These are phyloP conservation scores for Oxyria digyna DNA, from an alignment of 148 eudicot genomes.

Conservation along the genomic window DNA sequence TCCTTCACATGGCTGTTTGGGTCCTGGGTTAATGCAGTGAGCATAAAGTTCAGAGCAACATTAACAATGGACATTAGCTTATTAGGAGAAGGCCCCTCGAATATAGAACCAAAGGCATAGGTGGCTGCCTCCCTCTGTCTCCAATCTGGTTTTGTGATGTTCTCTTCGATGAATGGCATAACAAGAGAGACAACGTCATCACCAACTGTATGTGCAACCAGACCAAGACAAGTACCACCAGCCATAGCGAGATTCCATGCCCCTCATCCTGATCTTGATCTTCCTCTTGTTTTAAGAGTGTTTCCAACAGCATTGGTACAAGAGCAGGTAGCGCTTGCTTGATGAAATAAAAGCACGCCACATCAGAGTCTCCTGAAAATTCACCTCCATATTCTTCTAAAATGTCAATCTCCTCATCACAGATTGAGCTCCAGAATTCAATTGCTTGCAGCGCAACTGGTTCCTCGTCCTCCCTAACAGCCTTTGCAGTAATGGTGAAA, in stretches of 20 bases:
- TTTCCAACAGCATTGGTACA: slow-evolving; percentile 81
- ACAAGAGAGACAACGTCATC: slow-evolving; percentile 93
- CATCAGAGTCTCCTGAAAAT: slow-evolving; percentile 73
- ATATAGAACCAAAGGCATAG: slow-evolving; percentile 87
- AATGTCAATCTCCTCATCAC: slow-evolving; percentile 89
- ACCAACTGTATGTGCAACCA: slow-evolving; percentile 83
- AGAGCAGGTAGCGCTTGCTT: slow-evolving; percentile 91
- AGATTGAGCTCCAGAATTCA: slow-evolving; percentile 93
- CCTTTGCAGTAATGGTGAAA: slow-evolving; percentile 79
- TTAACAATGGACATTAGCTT: slow-evolving; percentile 68
- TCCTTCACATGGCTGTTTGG: slow-evolving; percentile 93
- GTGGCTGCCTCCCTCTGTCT: slow-evolving; percentile 93
- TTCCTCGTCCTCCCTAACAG: slow-evolving; percentile 88
- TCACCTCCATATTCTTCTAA: slow-evolving; percentile 82
- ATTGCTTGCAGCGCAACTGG: slow-evolving; percentile 92
- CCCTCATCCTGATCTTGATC: slow-evolving; percentile 94
- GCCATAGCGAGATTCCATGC: slow-evolving; percentile 98
- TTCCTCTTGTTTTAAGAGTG: slow-evolving; percentile 90
- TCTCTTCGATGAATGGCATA: slow-evolving; percentile 85
- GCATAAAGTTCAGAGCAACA: slow-evolving; percentile 82
- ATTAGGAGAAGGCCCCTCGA: slow-evolving; percentile 93
- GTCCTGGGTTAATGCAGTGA: slow-evolving; percentile 70
- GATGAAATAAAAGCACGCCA: slow-evolving; percentile 84
- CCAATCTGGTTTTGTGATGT: slow-evolving; percentile 78
- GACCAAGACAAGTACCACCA: slow-evolving; percentile 93